Evolutionary conservation across 805 yeast genomes (phyloP).

Genomic region (Teunomyces barrocoloradensis): DNA sequence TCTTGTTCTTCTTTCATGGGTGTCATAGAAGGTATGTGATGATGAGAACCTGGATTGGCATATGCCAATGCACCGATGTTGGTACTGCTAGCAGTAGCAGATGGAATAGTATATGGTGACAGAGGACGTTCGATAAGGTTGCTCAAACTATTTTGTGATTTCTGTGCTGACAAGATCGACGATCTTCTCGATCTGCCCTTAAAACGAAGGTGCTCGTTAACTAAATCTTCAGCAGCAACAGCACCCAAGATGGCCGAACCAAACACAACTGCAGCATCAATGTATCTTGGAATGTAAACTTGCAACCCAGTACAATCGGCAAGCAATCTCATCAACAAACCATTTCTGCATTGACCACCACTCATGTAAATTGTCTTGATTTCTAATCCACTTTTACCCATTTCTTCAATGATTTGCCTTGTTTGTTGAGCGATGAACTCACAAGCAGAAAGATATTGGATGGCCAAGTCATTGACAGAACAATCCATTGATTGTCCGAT

Average conservation of each 20-base stretch:
- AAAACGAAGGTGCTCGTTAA: constrained; percentile 32
- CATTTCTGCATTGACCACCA: constrained; percentile 96
- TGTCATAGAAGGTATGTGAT: constrained; percentile 32
- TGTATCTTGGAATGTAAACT: constrained; percentile 87
- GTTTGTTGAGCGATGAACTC: constrained; percentile 98
- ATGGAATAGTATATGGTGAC: constrained; percentile 77
- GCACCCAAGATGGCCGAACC: constrained; percentile 96
- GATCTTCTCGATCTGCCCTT: constrained; percentile 38
- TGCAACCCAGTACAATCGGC: constrained; percentile 94
- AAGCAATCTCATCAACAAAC: constrained; percentile 79
- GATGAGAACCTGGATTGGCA: constrained; percentile 28
- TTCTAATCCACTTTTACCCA: constrained; percentile 77
- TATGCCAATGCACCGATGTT: constrained; percentile 53
- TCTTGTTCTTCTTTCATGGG: constrained; percentile 37
- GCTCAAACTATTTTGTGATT: constrained; percentile 30
- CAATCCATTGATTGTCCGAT: constrained; percentile 92
- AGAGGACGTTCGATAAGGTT: constrained; percentile 26
- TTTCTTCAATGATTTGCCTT: constrained; percentile 85
- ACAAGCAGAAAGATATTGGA: constrained; percentile 88
- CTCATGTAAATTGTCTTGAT: constrained; percentile 79
- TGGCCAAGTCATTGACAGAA: constrained; percentile 79
- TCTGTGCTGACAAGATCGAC: constrained; percentile 27
- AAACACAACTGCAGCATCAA: constrained; percentile 95
- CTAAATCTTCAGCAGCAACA: constrained; percentile 74
- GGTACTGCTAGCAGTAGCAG: constrained; percentile 70